Base-by-base conservation (phyloP, 441 rosid genomes). In the Mallotus repandus region DNA sequence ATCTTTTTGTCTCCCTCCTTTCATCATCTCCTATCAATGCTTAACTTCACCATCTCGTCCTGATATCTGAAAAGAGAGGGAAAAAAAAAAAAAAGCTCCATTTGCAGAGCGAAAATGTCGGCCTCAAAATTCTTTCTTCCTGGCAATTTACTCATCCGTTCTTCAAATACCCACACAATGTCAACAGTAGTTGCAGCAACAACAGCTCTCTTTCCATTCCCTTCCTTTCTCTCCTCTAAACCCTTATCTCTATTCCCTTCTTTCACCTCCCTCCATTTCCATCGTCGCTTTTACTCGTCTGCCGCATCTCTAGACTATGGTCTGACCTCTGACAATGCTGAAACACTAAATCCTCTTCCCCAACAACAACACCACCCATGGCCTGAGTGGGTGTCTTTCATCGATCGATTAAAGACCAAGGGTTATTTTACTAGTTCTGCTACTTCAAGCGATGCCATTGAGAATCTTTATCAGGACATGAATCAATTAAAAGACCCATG, bases 321-420 rank as follows among this genome's bases (percentile, higher is more conserved):
- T 50, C 63, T 69, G n/a, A 35, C 68, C 7, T 48, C 79, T 68
- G 59, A 59, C 52, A 65, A 22, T 78, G 38, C 79, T 7, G 81
- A 76, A 1, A 21, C 75, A 60, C 41, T 46, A 1, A 52, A 8
- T 50, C 68, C 84, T 58, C 25, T 32, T 29, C 72, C 65, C 59
- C 85, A n/a, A n/a, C n/a, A n/a, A n/a, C 29, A 25, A 25, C 29
- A 73, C 8, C 93, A 96, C 68, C 99, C 97, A 14, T 93, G 99
- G 98, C 89, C 94, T 0, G 99, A 93, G 82, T 96, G 98, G 99
- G 86, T 90, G 10, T 73, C 59, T 69, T 96, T 96, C 80, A 83
- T 96, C 18, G 93, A 96, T 83, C 74, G 81, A 29, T 84, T 96
- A 75, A 91, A 81, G 82, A 75, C 84, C 59, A 90, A 86, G 29